These are phyloP conservation scores for Pythium brassicae DNA, from an alignment of 352 stramenopile genomes.

Conservation along the genomic window DNA sequence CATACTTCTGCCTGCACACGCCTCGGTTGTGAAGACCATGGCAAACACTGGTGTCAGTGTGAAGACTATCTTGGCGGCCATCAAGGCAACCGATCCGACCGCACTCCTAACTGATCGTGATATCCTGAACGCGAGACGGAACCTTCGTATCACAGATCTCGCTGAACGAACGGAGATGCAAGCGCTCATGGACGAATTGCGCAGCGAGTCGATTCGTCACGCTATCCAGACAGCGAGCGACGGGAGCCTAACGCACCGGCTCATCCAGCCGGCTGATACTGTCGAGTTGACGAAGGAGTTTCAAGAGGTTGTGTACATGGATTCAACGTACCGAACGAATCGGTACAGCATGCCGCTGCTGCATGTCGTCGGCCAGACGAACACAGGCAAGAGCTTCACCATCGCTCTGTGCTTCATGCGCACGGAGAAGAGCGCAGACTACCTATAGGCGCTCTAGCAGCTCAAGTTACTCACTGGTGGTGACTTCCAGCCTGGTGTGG, in stretches of 20 bases:
- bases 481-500: not conserved
- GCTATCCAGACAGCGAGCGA: not conserved
- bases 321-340: slow-evolving; percentile 6
- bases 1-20: not conserved
- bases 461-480: not conserved
- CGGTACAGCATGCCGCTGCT: slow-evolving; percentile 5
- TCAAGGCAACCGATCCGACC: not conserved
- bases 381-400: slow-evolving; percentile 5
- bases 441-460: not conserved
- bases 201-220: not conserved
- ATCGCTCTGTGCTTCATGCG: not conserved
- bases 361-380: slow-evolving; percentile 1
- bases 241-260: not conserved
- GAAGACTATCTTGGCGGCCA: not conserved
- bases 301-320: slow-evolving; percentile 1
- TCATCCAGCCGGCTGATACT: not conserved
- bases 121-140: not conserved
- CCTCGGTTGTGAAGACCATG: not conserved
- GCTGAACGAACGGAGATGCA: not conserved
- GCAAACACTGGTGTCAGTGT: not conserved
- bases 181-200: not conserved
- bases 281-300: not conserved
- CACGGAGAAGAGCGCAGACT: not conserved
- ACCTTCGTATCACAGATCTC: not conserved
- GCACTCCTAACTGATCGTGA: not conserved